Conservation (phyloP, 257 asterid species). For the Avicennia marina region DNA sequence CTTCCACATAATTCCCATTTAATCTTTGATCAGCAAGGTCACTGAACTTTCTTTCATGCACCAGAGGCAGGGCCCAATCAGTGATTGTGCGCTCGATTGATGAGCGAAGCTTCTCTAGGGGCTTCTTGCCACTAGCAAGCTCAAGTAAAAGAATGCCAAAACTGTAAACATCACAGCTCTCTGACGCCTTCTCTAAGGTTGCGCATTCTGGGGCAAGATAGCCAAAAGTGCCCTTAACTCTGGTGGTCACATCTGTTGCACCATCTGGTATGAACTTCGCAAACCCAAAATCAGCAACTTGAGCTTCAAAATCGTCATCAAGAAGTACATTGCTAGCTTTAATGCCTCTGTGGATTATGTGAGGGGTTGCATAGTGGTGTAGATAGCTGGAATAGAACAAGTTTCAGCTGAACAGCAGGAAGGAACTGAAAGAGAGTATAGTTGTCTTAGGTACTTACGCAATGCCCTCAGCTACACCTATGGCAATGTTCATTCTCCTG, state of each 20-base stretch:
- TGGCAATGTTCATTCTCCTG: conserved; percentile 74
- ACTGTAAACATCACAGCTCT: conserved; percentile 88
- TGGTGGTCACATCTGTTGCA: conserved; percentile 80
- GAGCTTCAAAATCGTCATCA: conserved; percentile 68
- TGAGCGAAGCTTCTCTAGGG: conserved; percentile 54
- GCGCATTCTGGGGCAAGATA: conserved; percentile 92
- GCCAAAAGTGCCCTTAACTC: conserved; percentile 87
- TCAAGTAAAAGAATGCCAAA: conserved; percentile 90
- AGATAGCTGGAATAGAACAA: conserved; percentile 52
- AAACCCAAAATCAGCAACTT: conserved; percentile 87
- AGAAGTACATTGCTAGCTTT: conserved; percentile 88
- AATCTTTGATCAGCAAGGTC: conserved; percentile 70
- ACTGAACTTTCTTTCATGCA: conserved; percentile 44
- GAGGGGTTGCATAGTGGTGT: conserved; percentile 84
- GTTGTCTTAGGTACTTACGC: conserved; percentile 45
- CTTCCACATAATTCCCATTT: conserved; percentile 54
- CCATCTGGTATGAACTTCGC: conserved; percentile 88
- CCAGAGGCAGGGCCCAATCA: conserved; percentile 86
- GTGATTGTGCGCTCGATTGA: conserved; percentile 50
- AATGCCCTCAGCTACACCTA: conserved; percentile 88
- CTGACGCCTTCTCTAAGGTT: conserved; percentile 85
- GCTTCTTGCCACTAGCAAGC: conserved; percentile 90
- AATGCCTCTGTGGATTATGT: conserved; percentile 76
- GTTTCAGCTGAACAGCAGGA: conserved; percentile 12
- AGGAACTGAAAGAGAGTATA: neutral